These are phyloP conservation scores for Chlorociboria aeruginascens DNA, from an alignment of 495 filamentous ascomycete genomes.

Conservation along the genomic window DNA sequence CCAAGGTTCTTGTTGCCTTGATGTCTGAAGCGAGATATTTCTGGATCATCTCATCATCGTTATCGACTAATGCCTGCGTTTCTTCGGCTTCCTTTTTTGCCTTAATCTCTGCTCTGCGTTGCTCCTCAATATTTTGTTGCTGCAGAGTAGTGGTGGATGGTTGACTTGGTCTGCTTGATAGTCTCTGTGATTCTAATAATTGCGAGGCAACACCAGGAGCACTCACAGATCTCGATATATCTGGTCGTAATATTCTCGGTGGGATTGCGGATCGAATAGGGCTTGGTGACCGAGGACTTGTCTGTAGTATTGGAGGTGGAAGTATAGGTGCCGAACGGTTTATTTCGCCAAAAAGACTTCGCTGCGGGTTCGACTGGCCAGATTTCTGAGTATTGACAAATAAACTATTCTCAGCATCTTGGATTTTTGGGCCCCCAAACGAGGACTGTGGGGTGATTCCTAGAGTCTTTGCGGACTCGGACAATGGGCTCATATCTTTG, in stretches of 20 bases:
- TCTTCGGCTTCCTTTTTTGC: conserved; percentile 36
- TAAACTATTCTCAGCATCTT: not conserved
- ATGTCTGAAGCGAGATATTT: conserved; percentile 32
- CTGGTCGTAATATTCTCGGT: conserved; percentile 34
- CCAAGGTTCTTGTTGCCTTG: conserved; percentile 34
- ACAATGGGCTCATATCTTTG: conserved; percentile 49
- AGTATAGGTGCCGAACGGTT: conserved; percentile 31
- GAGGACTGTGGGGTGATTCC: conserved; percentile 55
- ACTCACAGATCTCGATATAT: conserved; percentile 43
- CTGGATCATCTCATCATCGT: conserved; percentile 45
- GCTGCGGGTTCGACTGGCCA: conserved; percentile 6
- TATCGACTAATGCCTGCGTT: conserved; percentile 34
- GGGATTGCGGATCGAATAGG: conserved; percentile 47
- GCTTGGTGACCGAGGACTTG: conserved; percentile 68
- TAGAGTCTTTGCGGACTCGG: conserved; percentile 36
- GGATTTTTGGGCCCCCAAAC: conserved; percentile 34
- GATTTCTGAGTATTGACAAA: conserved; percentile 11
- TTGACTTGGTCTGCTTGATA: not conserved
- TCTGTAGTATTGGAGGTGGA: conserved; percentile 42
- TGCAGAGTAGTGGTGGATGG: not conserved
- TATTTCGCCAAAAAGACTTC: conserved; percentile 56
- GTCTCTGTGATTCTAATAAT: conserved; percentile 22
- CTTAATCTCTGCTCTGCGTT: conserved; percentile 19
- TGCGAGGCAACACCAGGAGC: conserved; percentile 40
- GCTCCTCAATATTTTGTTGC: conserved; percentile 9